Conservation (phyloP, 805 yeast species). For the Cyberlindnera samutprakarnensis region DNA sequence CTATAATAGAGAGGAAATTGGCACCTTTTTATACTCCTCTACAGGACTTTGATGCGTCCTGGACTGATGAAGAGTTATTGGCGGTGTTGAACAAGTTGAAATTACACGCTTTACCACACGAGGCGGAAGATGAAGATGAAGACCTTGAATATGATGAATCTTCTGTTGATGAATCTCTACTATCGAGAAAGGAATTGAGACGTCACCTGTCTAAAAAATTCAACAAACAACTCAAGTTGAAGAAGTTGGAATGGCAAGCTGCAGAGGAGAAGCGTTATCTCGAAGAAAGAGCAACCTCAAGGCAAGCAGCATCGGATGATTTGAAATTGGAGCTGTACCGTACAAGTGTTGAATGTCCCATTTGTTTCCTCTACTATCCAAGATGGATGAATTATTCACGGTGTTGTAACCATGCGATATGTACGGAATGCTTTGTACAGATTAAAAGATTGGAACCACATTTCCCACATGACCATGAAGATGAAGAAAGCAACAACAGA, state of each 20-base stretch:
- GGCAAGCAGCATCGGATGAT: slow-evolving; percentile 30
- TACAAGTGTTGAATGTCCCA: slow-evolving; percentile 80
- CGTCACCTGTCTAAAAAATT: slow-evolving; percentile 29
- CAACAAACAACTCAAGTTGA: slow-evolving; percentile 32
- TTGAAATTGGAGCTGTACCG: slow-evolving; percentile 56
- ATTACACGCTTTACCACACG: slow-evolving; percentile 44
- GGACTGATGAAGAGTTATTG: slow-evolving; percentile 67
- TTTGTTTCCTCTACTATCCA: slow-evolving; percentile 86
- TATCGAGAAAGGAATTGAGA: slow-evolving; percentile 37
- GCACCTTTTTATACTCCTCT: slow-evolving; percentile 92
- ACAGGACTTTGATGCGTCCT: slow-evolving; percentile 63
- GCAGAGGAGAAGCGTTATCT: slow-evolving; percentile 26
- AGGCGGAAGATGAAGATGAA: slow-evolving; percentile 50
- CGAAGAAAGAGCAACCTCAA: slow-evolving; percentile 27
- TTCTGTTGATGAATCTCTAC: slow-evolving; percentile 37
- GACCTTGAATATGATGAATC: slow-evolving; percentile 55
- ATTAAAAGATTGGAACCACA: slow-evolving; percentile 90
- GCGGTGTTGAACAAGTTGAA: slow-evolving; percentile 41
- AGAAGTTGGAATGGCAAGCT: slow-evolving; percentile 29
- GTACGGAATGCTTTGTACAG: slow-evolving; percentile 96
- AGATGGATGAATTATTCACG: slow-evolving; percentile 67
- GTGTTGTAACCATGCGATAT: slow-evolving; percentile 89
- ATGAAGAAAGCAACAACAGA: slow-evolving; percentile 31
- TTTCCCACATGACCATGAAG: slow-evolving; percentile 79
- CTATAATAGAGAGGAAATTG: slow-evolving; percentile 60